Evolutionary conservation across 768 basidiomycete genomes (phyloP).

Genomic region (Lyophyllum semitale): DNA sequence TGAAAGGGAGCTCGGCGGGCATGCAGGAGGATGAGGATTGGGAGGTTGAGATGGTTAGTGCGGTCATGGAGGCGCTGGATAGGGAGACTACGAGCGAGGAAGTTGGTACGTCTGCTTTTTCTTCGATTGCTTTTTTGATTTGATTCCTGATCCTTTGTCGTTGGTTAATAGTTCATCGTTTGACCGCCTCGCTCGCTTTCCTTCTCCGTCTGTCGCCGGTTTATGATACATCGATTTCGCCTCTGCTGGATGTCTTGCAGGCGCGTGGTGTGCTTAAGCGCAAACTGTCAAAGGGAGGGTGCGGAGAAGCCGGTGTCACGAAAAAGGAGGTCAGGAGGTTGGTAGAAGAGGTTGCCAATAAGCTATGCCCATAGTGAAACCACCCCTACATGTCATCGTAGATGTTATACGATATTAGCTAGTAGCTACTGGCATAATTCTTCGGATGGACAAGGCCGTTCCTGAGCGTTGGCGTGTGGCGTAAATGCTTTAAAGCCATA

Average conservation of each 20-base stretch:
- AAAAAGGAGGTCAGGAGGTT: slow-evolving; percentile 71
- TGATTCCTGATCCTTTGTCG: not conserved
- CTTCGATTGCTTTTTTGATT: slow-evolving; percentile 3
- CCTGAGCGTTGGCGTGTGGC: too few species aligned
- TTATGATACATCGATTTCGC: slow-evolving; percentile 50
- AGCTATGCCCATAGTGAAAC: slow-evolving; percentile 44
- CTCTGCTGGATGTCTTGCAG: slow-evolving; percentile 74
- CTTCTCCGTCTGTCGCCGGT: slow-evolving; percentile 76
- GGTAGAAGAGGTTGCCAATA: slow-evolving; percentile 60
- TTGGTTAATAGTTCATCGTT: slow-evolving; percentile 67
- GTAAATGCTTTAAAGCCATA: too few species aligned
- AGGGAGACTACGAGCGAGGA: slow-evolving; percentile 77
- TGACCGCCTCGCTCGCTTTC: slow-evolving; percentile 78
- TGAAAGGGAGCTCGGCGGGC: slow-evolving; percentile 30
- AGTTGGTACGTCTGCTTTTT: slow-evolving; percentile 56
- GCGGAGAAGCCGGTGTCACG: slow-evolving; percentile 48
- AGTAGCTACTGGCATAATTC: too few species aligned
- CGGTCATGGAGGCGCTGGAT: slow-evolving; percentile 76
- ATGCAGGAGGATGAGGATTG: slow-evolving; percentile 73
- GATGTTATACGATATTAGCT: not conserved
- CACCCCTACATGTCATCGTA: not conserved
- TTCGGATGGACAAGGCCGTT: too few species aligned
- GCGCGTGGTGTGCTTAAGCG: slow-evolving; percentile 52
- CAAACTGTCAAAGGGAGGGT: slow-evolving; percentile 60
- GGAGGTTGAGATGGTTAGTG: slow-evolving; percentile 84